These are phyloP conservation scores for Neurospora sublineolata DNA, from an alignment of 495 filamentous ascomycete genomes.

Conservation along the genomic window DNA sequence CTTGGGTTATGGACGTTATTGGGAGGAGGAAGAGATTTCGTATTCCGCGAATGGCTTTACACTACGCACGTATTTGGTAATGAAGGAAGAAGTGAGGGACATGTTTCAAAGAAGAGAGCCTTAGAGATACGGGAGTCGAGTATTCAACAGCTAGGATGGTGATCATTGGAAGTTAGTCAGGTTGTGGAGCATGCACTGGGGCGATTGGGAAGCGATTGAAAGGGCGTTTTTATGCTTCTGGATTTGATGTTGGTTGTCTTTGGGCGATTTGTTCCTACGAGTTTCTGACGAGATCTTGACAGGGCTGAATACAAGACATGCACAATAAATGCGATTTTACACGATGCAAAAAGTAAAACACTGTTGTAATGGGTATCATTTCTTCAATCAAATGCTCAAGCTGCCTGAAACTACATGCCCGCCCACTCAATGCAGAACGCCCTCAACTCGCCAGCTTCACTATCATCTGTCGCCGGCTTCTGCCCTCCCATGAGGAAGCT, in stretches of 20 bases:
- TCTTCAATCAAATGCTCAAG: background rate
- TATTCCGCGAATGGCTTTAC: background rate
- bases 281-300: background rate
- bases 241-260: background rate
- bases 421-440: conserved; percentile 28
- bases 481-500: conserved; percentile 74
- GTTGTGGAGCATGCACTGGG: background rate
- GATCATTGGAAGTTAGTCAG: background rate
- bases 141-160: background rate
- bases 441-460: conserved; percentile 9
- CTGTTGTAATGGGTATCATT: background rate
- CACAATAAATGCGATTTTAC: background rate
- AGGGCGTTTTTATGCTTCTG: background rate
- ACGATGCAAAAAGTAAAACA: background rate
- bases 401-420: conserved; percentile 13
- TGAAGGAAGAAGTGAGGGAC: background rate
- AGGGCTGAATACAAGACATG: background rate
- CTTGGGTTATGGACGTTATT: background rate
- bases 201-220: background rate
- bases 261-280: background rate
- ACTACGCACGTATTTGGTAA: background rate
- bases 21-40: background rate
- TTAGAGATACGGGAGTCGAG: background rate
- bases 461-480: background rate
- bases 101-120: background rate